phyloP scores from a whole-genome alignment of 768 basidiomycete species.

The Trametes coccinea region DNA sequence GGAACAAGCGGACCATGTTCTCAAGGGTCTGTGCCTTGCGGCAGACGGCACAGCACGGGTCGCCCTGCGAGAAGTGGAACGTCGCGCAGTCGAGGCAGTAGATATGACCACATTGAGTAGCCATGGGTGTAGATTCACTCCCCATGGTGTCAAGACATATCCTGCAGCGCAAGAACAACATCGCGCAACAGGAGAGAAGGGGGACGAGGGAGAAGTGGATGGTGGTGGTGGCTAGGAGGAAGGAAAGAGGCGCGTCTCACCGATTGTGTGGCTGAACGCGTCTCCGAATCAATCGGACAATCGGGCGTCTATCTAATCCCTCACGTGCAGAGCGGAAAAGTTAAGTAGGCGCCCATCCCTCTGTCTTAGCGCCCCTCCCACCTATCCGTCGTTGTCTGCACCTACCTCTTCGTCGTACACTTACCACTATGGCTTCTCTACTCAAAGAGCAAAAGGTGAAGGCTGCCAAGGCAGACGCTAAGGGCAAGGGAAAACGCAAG shows the following conservation, averaged over 20 bases:
- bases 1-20: constrained; percentile 24
- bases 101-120: constrained; percentile 30
- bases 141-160: constrained; percentile 25
- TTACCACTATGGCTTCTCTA: constrained; percentile 56
- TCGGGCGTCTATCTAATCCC: constrained; percentile 12
- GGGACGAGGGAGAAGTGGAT: not conserved
- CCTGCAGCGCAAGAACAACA: constrained; percentile 19
- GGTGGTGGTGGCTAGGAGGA: constrained; percentile 6
- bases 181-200: not conserved
- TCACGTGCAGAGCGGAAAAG: constrained; percentile 4
- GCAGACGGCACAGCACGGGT: constrained; percentile 25
- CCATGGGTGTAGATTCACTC: constrained; percentile 10
- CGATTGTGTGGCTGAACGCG: constrained; percentile 1
- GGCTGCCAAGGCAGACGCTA: constrained; percentile 47
- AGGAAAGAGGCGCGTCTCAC: not conserved
- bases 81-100: constrained; percentile 31
- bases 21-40: constrained; percentile 21
- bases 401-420: not conserved
- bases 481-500: constrained; percentile 62
- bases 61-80: constrained; percentile 22
- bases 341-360: not conserved
- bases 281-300: constrained; percentile 10
- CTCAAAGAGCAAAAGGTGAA: constrained; percentile 63
- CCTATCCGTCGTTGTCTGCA: too few species aligned
- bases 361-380: too few species aligned